A percentile compares a stretch with the other conserved stretches of the same genome.
Conservation (phyloP, 768 basidiomycete genomes). For the Pleurotus eryngii region DNA sequence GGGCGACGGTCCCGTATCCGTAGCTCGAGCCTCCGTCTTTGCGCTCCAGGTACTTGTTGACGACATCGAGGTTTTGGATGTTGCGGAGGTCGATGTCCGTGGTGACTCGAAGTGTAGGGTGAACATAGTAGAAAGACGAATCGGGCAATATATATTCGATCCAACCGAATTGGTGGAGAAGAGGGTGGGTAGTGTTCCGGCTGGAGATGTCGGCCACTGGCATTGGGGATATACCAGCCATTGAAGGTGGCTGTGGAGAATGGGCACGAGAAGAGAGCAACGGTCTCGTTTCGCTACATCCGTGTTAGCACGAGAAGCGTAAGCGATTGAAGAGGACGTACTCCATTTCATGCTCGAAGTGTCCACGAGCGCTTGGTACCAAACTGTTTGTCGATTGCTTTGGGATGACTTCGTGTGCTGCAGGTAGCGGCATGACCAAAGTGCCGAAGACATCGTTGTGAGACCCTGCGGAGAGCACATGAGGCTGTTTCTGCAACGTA, state of each 20-base stretch:
- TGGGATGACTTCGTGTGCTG: slow-evolving; percentile 36
- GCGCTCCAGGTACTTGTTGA: slow-evolving; percentile 46
- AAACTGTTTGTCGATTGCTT: slow-evolving; percentile 20
- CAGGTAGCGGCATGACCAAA: slow-evolving; percentile 41
- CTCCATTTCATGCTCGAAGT: slow-evolving; percentile 23
- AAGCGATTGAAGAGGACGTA: slow-evolving; percentile 15
- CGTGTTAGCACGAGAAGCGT: neutral
- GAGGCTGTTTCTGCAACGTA: slow-evolving; percentile 14
- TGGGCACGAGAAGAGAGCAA: slow-evolving; percentile 40
- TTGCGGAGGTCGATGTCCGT: slow-evolving; percentile 69
- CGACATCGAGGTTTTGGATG: slow-evolving; percentile 43
- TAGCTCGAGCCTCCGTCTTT: slow-evolving; percentile 19
- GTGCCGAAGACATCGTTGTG: slow-evolving; percentile 23
- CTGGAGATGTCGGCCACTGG: slow-evolving; percentile 12
- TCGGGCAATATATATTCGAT: slow-evolving; percentile 75
- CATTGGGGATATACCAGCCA: slow-evolving; percentile 22
- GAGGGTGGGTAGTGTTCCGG: slow-evolving; percentile 25
- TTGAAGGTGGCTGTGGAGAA: slow-evolving; percentile 13
- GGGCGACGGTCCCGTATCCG: slow-evolving; percentile 23
- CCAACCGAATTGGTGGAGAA: slow-evolving; percentile 65
- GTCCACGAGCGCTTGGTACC: neutral
- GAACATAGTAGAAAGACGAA: slow-evolving; percentile 65
- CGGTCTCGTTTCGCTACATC: slow-evolving; percentile 49
- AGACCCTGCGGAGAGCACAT: slow-evolving; percentile 17
- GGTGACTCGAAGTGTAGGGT: slow-evolving; percentile 56